These are phyloP conservation scores for Spinacia oleracea DNA, from an alignment of 179 eudicot species.

Conservation along the genomic window DNA sequence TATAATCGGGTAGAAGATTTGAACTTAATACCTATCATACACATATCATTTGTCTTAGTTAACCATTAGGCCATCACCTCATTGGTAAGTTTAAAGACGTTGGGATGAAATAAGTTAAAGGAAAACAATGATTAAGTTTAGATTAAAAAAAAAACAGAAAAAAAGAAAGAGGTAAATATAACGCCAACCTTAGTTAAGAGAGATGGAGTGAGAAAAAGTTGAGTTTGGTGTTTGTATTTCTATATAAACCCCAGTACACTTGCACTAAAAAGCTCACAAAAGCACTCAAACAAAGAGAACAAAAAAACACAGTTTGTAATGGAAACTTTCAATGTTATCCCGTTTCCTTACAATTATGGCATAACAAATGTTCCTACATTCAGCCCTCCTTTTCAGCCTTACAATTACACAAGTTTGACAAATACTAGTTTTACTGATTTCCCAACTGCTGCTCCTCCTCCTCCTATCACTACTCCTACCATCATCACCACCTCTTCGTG, in stretches of 20 bases:
- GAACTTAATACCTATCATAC: too few relatives aligned
- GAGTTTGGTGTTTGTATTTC: not conserved
- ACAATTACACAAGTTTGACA: not conserved
- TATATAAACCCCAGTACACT: conserved; percentile 40
- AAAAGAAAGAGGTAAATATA: too few relatives aligned
- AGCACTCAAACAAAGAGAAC: conserved; percentile 10
- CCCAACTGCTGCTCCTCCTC: not conserved
- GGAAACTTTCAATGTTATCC: conserved; percentile 56
- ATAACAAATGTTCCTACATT: conserved; percentile 19
- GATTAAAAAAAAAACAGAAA: too few relatives aligned
- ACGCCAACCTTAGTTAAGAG: too few relatives aligned
- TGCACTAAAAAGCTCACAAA: not conserved
- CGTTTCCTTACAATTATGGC: conserved; percentile 43
- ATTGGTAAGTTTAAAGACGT: too few relatives aligned
- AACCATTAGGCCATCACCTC: too few relatives aligned
- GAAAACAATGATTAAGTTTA: too few relatives aligned
- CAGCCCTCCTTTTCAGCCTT: conserved; percentile 6
- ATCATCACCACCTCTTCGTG: conserved; percentile 36
- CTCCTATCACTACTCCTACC: not conserved
- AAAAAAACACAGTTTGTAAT: conserved; percentile 19
- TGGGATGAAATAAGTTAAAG: too few relatives aligned
- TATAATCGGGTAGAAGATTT: too few relatives aligned
- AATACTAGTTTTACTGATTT: not conserved
- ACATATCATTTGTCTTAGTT: too few relatives aligned
- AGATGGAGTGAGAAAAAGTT: not conserved